Evolutionary conservation across 75 land plant genomes (phyloP), one percentile per base, ranked within the genome.

Genomic region (Larix kaempferi): DNA sequence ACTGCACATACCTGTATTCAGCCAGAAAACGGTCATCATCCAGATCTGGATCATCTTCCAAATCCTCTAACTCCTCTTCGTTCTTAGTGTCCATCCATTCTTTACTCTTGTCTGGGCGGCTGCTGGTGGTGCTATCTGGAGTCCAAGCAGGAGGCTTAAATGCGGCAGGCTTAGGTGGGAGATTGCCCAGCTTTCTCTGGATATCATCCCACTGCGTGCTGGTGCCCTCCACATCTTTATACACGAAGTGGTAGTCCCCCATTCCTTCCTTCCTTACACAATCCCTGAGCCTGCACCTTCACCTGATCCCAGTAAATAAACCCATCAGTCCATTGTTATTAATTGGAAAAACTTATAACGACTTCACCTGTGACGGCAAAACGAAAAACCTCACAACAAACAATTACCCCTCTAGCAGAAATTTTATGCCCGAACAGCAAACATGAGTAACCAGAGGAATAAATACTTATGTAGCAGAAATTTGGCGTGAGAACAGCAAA

Each of bases 121-220:
- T 83, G 21, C 81, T 77, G 37, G 65, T 60, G 12, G 75, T 75
- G 2, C 66, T 62, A 17, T 87, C 90, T 10, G 95, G 99, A 22
- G 73, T 78, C 87, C 92, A 96, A 5, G 92, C 67, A 1, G 90
- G 86, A 0, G 99, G 93, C 71, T 91, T 95, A 86, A 89, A 86
- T 0, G 92, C 8, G 12, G 90, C 84, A 3, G 91, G 87, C 79
- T 96, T 94, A 16, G 93, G 85, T 0, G 99, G 99, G 11, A 94
- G 80, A 76, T 96, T 96, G 12, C 99, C 99, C 1, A 92, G 79
- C 82, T 91, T 92, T 26, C 98, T 76, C 78, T 96, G 99, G 26
- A 96, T 83, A 71, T 96, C 99, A 78, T 96, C 99, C 99, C 99
- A 96, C 76, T 96, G 78, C 3, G 99, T 96, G 57, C 88, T 91